Base-by-base conservation (phyloP, 2,329 filamentous ascomycete genomes). In the Ophiostoma piceae region DNA sequence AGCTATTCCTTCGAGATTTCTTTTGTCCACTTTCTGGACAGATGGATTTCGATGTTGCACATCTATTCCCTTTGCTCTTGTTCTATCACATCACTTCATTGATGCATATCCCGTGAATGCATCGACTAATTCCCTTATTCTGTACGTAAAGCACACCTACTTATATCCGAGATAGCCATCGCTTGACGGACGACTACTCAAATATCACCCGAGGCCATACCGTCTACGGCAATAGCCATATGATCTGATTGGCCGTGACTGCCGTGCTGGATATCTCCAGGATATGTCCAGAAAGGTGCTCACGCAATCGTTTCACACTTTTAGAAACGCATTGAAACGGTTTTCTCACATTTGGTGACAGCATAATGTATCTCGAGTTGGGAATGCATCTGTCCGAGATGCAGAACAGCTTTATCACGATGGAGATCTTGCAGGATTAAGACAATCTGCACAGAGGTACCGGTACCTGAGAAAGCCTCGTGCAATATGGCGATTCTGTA, bases 401-500 rank as follows among this genome's bases (percentile, higher is more conserved):
- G 12, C 39, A 41, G 9, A 39, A 14, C 9, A 26, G n/a, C 4
- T 3, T 54, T 54, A 54, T 26, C 19, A 22, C 47, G n/a, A 6
- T n/a, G 47, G 47, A 54, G 47, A 26, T 22, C 12, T 8, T 3
- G 35, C 35, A 35, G 35, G 11, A 41, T 41, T 14, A 9, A 57
- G n/a, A 57, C 3, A 57, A 29, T n/a, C 51, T 35, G 35, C 35
- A 35, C 54, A 19, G 47, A 65, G 39, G 62, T 65, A 65, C 9
- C 22, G 62, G 62, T 65, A 65, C 62, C 19, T 37, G 62, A 16
- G 62, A 65, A 16, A 65, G 32, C 32, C 62, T 65, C 32, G 32
- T 65, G 11, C 29, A n/a, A 16, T 65, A 22, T 37, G 62, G 29
- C 29, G 16, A 64, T 37, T 37, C 29, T 65, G 62, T 39, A 65